phyloP scores from a whole-genome alignment of 352 stramenopile species.

The Phytophthora fragariaefolia region DNA sequence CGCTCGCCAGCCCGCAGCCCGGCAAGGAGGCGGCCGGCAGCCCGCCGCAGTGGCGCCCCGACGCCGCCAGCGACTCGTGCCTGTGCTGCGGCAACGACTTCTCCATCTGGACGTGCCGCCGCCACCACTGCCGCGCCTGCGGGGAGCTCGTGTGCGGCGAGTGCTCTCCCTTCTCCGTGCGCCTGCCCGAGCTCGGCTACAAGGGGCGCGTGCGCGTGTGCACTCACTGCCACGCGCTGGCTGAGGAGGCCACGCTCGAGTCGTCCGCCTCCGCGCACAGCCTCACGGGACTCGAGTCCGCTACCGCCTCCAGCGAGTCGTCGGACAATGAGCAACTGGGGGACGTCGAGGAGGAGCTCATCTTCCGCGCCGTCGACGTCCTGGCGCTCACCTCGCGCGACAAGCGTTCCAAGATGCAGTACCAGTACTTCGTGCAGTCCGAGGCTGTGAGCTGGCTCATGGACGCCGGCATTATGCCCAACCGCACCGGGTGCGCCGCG shows the following conservation, averaged over 20 bases:
- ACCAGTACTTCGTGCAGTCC: conserved; percentile 88
- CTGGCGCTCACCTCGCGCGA: conserved; percentile 67
- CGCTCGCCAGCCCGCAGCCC: conserved; percentile 13
- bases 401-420: conserved; percentile 80
- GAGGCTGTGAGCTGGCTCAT: conserved; percentile 86
- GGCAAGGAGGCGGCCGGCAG: conserved; percentile 13
- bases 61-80: conserved; percentile 73
- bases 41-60: conserved; percentile 72
- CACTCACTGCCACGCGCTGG: conserved; percentile 63
- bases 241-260: conserved; percentile 29
- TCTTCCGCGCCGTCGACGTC: conserved; percentile 68
- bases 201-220: conserved; percentile 75
- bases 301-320: conserved; percentile 43
- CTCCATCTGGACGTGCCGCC: conserved; percentile 73
- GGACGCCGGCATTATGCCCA: conserved; percentile 69
- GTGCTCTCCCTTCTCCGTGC: conserved; percentile 67
- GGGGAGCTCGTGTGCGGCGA: conserved; percentile 79
- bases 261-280: conserved; percentile 39
- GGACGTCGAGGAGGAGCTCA: conserved; percentile 63
- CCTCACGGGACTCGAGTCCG: conserved; percentile 34
- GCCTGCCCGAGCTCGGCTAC: conserved; percentile 74
- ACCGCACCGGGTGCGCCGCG: conserved; percentile 53
- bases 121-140: conserved; percentile 83
- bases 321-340: conserved; percentile 63
- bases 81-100: conserved; percentile 73